Evolutionary conservation across 805 yeast genomes (phyloP), one percentile per base, ranked within the genome.

Genomic region (Lipomyces sp.): DNA sequence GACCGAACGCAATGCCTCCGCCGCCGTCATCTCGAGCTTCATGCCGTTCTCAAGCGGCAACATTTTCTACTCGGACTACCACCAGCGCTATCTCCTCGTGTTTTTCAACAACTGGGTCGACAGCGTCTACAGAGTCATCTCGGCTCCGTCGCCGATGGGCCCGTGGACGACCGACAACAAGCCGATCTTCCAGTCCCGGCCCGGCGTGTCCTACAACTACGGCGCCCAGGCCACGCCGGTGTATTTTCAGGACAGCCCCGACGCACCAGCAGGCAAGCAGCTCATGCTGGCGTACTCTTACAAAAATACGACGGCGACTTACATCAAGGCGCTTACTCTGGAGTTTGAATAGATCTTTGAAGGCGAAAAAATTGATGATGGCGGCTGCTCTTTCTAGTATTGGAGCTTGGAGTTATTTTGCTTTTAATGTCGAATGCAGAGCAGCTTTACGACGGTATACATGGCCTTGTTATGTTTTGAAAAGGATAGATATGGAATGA

Each of bases 221-320:
- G 55, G 53, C 31, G 47, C 38, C 5, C 14, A 14, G 14, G 35
- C 44, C 13, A 11, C 32, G 13, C 47, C 50, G 18, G 14, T 26
- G 4, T 33, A 39, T 18, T 47, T 31, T 19, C 18, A 28, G 26
- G 13, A 8, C 13, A 33, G 19, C 28, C 32, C 16, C 7, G 18
- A 7, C 10, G 32, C 38, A 4, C 24, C 13, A 7, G 37, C 29
- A 4, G 55, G 55, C 32, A 26, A 41, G 18, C 10, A 19, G 3
- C n/a, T 50, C 29, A 40, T 50, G 53, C 34, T 50, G 36, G 36
- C 24, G 8, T 50, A 36, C 23, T 47, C 53, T 14, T 50, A 46
- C 43, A 53, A 50, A 28, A 29, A 31, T 22, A n/a, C 34, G 13
- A 29, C 21, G 21, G 41, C n/a, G 13, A 49, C 53, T 2, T 49